A percentile compares a stretch with the other conserved stretches of the same genome.
Evolutionary conservation across 1,284 basidiomycete genomes (phyloP).

Genomic region (Peniophora sp.): DNA sequence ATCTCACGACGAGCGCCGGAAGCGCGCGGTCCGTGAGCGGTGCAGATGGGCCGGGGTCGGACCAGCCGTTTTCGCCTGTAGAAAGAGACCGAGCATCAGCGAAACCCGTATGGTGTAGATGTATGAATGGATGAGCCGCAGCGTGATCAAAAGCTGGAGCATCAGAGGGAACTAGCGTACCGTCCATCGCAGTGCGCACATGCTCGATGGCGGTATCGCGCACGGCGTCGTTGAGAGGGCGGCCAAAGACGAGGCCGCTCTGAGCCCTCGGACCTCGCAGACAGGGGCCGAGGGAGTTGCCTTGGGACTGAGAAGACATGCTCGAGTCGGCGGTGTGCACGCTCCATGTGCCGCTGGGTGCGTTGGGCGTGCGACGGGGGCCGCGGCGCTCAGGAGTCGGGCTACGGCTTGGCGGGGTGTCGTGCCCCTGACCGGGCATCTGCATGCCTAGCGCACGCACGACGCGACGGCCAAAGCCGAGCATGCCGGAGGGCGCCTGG

Average conservation of each 20-base stretch:
- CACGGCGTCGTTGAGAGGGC: constrained; percentile 48
- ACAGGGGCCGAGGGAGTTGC: constrained; percentile 46
- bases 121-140: no score
- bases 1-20: constrained; percentile 69
- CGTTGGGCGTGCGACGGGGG: constrained; percentile 44
- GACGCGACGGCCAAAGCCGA: constrained; percentile 48
- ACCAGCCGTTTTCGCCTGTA: background rate
- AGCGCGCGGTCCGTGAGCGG: constrained; percentile 48
- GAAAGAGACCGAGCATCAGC: background rate
- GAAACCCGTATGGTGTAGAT: no score
- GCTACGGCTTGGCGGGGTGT: background rate
- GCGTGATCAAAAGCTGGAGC: no score
- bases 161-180: background rate
- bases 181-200: constrained; percentile 11
- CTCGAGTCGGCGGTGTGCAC: constrained; percentile 36
- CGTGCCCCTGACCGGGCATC: background rate
- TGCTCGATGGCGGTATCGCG: constrained; percentile 48
- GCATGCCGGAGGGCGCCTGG: constrained; percentile 40
- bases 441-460: constrained; percentile 48
- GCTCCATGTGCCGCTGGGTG: constrained; percentile 50
- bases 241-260: constrained; percentile 58
- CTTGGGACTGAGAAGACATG: constrained; percentile 34
- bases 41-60: constrained; percentile 12
- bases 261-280: constrained; percentile 32
- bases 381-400: background rate